These are phyloP conservation scores for Cicer yamashitae DNA, from an alignment of 306 rosid genomes.

Conservation along the genomic window DNA sequence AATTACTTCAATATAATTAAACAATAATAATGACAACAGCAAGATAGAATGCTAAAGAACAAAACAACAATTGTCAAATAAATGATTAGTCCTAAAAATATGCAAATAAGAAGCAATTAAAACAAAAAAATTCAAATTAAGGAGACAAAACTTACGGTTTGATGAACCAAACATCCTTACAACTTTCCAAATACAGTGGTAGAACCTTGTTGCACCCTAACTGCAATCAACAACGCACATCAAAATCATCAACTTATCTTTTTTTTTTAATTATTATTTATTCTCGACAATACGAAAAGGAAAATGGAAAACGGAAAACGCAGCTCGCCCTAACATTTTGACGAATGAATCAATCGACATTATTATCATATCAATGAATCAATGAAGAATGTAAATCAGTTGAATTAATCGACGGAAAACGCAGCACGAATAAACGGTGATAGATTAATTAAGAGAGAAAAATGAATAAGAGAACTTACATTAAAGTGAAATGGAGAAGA, in stretches of 20 bases:
- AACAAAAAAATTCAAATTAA: constrained; percentile 16
- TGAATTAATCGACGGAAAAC: not conserved
- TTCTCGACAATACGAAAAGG: not conserved
- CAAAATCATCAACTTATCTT: not conserved
- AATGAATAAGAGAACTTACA: not conserved
- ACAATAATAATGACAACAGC: not conserved
- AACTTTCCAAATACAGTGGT: constrained; percentile 28
- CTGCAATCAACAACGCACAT: constrained; percentile 38
- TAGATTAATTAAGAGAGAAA: not conserved
- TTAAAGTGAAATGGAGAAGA: constrained; percentile 10
- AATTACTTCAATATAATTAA: not conserved
- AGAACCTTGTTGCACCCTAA: constrained; percentile 20
- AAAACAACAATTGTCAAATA: constrained; percentile 18
- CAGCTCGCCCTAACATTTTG: not conserved
- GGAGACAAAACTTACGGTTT: constrained; percentile 64
- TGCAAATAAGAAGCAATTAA: not conserved
- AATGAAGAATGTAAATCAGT: not conserved
- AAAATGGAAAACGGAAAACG: not conserved
- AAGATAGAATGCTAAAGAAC: constrained; percentile 5
- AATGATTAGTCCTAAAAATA: not conserved
- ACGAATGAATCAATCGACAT: not conserved
- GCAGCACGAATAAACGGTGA: not conserved
- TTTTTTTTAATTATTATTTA: not conserved
- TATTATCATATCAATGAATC: not conserved
- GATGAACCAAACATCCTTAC: constrained; percentile 75